Conservation (phyloP, 2,329 filamentous ascomycete species). For the Trichoderma pleuroti region DNA sequence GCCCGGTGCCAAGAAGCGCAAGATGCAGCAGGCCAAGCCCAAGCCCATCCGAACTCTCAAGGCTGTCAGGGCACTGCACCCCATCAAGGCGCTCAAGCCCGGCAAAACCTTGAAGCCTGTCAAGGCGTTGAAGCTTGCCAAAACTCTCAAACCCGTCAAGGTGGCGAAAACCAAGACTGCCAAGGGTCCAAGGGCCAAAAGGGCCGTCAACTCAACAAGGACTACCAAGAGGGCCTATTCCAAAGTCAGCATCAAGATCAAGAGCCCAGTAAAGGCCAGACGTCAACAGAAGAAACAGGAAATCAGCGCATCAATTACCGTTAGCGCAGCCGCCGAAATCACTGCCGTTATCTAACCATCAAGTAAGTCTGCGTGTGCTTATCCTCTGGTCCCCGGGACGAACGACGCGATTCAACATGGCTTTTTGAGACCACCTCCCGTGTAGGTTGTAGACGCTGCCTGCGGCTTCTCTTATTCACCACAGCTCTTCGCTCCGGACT, state of each 20-base stretch:
- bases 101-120: not conserved
- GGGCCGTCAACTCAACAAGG: not conserved
- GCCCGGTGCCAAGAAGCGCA: slow-evolving; percentile 37
- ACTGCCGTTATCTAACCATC: not conserved
- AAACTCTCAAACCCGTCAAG: slow-evolving; percentile 4
- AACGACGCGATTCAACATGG: not conserved
- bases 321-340: not conserved
- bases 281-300: not conserved
- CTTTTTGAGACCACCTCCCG: not conserved
- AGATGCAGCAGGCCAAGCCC: slow-evolving; percentile 32
- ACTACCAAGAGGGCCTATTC: not conserved
- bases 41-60: slow-evolving; percentile 13
- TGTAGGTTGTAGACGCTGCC: not conserved
- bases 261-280: not conserved
- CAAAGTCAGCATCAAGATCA: not conserved
- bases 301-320: not conserved
- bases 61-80: slow-evolving; percentile 4
- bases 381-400: not conserved
- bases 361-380: not conserved
- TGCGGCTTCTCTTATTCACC: not conserved
- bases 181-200: not conserved
- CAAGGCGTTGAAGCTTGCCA: not conserved
- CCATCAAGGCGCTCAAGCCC: not conserved
- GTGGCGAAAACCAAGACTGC: not conserved
- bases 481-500: not conserved